A percentile compares a stretch with the other conserved stretches of the same genome.
Conservation (phyloP, 2,329 filamentous ascomycete genomes). For the Paramyrothecium roridum region DNA sequence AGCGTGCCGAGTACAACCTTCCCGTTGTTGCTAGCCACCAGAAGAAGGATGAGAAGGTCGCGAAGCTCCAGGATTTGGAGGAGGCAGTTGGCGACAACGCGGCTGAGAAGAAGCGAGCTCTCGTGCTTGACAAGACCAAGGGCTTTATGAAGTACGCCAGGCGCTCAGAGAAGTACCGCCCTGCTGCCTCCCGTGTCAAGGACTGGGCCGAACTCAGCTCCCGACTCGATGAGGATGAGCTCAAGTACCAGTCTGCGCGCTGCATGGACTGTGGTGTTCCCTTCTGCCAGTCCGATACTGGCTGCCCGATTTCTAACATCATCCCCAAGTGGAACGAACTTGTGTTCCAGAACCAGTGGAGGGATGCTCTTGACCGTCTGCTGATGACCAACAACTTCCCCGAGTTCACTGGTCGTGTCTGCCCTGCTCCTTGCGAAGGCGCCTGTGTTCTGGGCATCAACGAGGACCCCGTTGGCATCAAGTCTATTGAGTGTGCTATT, state of each 20-base stretch:
- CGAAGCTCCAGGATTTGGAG: constrained; percentile 79
- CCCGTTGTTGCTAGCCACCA: constrained; percentile 66
- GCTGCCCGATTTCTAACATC: constrained; percentile 95
- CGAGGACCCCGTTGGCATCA: constrained; percentile 95
- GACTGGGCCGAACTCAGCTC: constrained; percentile 92
- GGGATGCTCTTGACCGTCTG: constrained; percentile 84
- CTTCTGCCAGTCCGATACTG: constrained; percentile 95
- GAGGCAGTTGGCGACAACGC: constrained; percentile 83
- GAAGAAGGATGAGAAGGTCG: constrained; percentile 61
- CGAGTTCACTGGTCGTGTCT: constrained; percentile 95
- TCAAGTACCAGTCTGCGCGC: constrained; percentile 93
- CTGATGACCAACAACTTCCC: constrained; percentile 99
- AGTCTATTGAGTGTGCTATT: constrained; percentile 96
- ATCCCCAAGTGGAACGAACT: constrained; percentile 97
- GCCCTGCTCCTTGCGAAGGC: constrained; percentile 93
- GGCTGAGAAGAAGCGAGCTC: constrained; percentile 82
- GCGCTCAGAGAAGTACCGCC: constrained; percentile 89
- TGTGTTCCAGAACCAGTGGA: constrained; percentile 75
- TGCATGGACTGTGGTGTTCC: constrained; percentile 99
- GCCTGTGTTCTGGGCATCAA: constrained; percentile 96
- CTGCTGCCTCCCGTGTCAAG: constrained; percentile 76
- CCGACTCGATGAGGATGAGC: constrained; percentile 86
- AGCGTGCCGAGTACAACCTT: constrained; percentile 78
- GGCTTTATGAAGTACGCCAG: constrained; percentile 98
- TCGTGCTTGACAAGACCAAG: constrained; percentile 95